Evolutionary conservation across 73 alveolate species (phyloP).

Genomic region (Tetrahymena thermophila): DNA sequence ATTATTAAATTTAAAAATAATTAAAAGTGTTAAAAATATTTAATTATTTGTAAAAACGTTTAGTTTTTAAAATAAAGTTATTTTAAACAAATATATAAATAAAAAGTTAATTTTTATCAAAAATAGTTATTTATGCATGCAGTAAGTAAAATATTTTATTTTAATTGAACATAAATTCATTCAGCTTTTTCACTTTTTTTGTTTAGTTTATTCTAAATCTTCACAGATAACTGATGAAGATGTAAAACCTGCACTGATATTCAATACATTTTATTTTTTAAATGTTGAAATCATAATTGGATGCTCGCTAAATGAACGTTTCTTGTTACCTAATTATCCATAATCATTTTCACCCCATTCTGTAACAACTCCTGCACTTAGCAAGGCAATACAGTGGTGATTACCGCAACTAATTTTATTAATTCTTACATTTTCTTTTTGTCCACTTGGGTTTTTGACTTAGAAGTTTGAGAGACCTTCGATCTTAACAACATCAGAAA

Average conservation of each 20-base stretch:
- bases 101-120: too few species aligned
- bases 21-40: too few species aligned
- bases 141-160: not conserved
- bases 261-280: not conserved
- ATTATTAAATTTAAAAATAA: too few species aligned
- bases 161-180: not conserved
- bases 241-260: not conserved
- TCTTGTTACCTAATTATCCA: conserved; percentile 77
- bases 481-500: conserved; percentile 46
- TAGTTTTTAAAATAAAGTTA: too few species aligned
- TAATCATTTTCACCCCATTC: conserved; percentile 87
- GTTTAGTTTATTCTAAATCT: not conserved
- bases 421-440: conserved; percentile 46
- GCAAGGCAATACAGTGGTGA: conserved; percentile 57
- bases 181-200: not conserved
- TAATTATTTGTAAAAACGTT: too few species aligned
- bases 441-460: conserved; percentile 23
- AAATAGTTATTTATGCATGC: too few species aligned
- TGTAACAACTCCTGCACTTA: conserved; percentile 74
- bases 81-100: too few species aligned
- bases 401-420: conserved; percentile 61
- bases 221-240: not conserved
- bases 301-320: conserved; percentile 52
- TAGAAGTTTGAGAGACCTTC: conserved; percentile 68
- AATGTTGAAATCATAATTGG: conserved; percentile 23